These are phyloP conservation scores for Elymus sibiricus DNA, from an alignment of 176 grass and related monocot species.

Conservation along the genomic window DNA sequence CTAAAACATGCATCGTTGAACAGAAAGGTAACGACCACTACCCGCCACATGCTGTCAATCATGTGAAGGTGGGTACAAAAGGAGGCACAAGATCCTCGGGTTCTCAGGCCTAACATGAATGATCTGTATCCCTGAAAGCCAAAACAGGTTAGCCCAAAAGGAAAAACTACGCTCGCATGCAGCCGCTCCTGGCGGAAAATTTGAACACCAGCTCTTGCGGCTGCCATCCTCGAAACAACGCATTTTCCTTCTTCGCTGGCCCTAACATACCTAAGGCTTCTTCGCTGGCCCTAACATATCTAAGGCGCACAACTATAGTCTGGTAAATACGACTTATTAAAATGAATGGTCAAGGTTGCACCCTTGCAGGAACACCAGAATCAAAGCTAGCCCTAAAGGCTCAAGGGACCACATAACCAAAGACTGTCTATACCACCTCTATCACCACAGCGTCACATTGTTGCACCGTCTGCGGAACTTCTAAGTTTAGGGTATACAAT, in stretches of 20 bases:
- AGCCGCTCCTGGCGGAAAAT: background rate
- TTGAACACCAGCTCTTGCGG: constrained; percentile 11
- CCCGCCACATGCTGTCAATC: too few species aligned
- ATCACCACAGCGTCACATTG: constrained; percentile 7
- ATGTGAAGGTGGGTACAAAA: constrained; percentile 32
- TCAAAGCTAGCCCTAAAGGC: background rate
- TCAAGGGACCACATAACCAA: constrained; percentile 17
- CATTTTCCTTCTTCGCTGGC: background rate
- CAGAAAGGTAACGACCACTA: background rate
- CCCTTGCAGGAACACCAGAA: constrained; percentile 19
- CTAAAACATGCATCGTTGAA: background rate
- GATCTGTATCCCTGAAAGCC: background rate
- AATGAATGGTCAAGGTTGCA: constrained; percentile 26
- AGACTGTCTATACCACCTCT: constrained; percentile 30
- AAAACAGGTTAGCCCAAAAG: background rate
- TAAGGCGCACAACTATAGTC: background rate
- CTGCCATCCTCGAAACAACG: constrained; percentile 21
- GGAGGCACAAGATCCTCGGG: background rate
- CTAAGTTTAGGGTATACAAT: constrained; percentile 35
- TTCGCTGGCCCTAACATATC: constrained; percentile 7
- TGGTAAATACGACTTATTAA: background rate
- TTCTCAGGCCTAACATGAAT: background rate
- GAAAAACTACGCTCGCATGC: background rate
- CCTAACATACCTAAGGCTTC: constrained; percentile 12
- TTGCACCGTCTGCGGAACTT: constrained; percentile 25